Conservation (phyloP, 768 basidiomycete genomes). For the Tricholoma sp. region DNA sequence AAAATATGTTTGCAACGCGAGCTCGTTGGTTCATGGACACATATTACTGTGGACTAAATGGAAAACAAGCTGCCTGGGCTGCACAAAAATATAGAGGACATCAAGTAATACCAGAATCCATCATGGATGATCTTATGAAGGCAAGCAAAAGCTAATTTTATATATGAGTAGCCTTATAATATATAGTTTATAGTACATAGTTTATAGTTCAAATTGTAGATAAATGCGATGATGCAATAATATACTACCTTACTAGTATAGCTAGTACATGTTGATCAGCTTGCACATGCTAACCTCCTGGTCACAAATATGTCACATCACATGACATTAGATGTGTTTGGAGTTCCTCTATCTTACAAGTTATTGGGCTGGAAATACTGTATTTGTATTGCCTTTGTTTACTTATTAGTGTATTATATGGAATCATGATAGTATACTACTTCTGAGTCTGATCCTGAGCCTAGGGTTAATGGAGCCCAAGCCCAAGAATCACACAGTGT, state of each 20-base stretch:
- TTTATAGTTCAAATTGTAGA: neutral
- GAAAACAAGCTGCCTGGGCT: too few relatives aligned
- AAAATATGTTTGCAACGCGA: constrained; percentile 11
- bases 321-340: too few relatives aligned
- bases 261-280: neutral
- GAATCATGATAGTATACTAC: too few relatives aligned
- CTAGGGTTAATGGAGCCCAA: too few relatives aligned
- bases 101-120: too few relatives aligned
- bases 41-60: too few relatives aligned
- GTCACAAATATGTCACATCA: neutral
- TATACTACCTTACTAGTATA: neutral
- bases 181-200: neutral
- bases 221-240: neutral
- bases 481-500: too few relatives aligned
- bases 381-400: too few relatives aligned
- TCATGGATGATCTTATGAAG: neutral
- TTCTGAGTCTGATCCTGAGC: too few relatives aligned
- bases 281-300: neutral
- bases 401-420: too few relatives aligned
- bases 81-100: too few relatives aligned
- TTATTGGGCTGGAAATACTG: too few relatives aligned
- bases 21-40: constrained; percentile 16
- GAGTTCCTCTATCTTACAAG: neutral
- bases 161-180: neutral
- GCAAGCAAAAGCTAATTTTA: neutral